phyloP scores from a whole-genome alignment of 2,329 filamentous ascomycete species.

The Colletotrichum viniferum region DNA sequence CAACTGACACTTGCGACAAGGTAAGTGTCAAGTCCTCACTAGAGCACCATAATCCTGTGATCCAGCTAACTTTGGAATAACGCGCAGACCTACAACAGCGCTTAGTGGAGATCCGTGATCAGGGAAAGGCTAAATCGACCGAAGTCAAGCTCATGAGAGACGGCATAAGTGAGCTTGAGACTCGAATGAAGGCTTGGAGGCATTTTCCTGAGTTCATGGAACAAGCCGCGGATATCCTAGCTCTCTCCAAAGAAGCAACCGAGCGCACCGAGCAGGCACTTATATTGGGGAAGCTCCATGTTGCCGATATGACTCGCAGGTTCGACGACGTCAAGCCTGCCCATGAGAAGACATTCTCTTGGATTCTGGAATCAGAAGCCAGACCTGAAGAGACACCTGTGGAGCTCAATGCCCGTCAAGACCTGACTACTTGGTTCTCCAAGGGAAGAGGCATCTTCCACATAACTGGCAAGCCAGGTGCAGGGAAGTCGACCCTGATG shows the following conservation, averaged over 20 bases:
- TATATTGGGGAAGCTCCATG: not conserved
- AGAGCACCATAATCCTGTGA: not conserved
- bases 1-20: not conserved
- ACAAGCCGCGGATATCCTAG: not conserved
- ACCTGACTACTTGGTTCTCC: not conserved
- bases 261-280: not conserved
- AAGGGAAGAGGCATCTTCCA: not conserved
- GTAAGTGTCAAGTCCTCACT: not conserved
- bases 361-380: not conserved
- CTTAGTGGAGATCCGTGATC: not conserved
- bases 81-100: not conserved
- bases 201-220: not conserved
- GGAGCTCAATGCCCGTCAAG: not conserved
- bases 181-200: not conserved
- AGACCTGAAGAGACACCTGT: not conserved
- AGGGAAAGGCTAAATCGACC: not conserved
- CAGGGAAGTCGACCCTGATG: conserved; percentile 5
- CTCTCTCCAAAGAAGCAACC: not conserved
- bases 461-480: not conserved
- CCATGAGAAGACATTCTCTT: not conserved
- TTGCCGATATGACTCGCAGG: not conserved
- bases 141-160: not conserved
- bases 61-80: not conserved
- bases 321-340: not conserved
- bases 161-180: not conserved